These are phyloP conservation scores for Lachnellula cervina DNA, from an alignment of 2,329 filamentous ascomycete species.

Conservation along the genomic window DNA sequence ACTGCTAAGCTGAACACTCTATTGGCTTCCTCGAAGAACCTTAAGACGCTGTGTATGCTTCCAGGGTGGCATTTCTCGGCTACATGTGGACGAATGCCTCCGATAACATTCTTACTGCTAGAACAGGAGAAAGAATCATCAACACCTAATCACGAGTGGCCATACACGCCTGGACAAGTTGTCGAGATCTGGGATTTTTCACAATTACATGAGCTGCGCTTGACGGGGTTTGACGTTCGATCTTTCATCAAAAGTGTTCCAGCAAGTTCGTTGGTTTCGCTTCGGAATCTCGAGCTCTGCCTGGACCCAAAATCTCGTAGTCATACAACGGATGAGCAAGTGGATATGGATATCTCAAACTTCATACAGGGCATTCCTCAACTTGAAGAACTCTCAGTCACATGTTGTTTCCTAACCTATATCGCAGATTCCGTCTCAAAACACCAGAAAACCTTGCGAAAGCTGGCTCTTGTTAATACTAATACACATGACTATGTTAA, in stretches of 20 bases:
- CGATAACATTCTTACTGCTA: not conserved
- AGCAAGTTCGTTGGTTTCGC: not conserved
- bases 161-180: not conserved
- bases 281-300: not conserved
- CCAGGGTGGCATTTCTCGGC: not conserved
- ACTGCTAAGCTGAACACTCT: not conserved
- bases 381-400: not conserved
- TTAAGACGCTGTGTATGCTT: not conserved
- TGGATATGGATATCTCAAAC: not conserved
- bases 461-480: not conserved
- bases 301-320: not conserved
- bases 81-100: not conserved
- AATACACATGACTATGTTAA: not conserved
- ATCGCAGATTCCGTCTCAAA: not conserved
- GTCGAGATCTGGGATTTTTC: not conserved
- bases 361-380: not conserved
- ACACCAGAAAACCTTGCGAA: not conserved
- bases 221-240: not conserved
- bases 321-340: not conserved
- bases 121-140: not conserved
- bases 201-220: not conserved
- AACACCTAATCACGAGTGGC: not conserved
- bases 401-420: not conserved
- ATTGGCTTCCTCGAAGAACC: not conserved
- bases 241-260: not conserved